These are phyloP conservation scores for Apiotrichum montevideense DNA, from an alignment of 1,284 basidiomycete genomes.

Conservation along the genomic window DNA sequence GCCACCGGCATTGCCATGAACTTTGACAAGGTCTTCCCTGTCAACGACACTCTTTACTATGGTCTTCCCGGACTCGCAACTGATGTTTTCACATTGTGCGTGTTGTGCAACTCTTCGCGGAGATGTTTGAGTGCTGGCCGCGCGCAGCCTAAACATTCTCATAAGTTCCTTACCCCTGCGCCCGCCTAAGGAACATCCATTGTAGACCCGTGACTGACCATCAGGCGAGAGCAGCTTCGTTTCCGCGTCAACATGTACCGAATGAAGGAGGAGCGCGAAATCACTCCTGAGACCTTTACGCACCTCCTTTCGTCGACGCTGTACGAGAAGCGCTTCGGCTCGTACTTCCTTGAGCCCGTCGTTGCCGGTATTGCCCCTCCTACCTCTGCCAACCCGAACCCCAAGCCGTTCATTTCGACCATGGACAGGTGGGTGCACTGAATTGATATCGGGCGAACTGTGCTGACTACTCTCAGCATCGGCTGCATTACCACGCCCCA, in stretches of 20 bases:
- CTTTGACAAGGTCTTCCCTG: constrained; percentile 71
- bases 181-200: too few relatives aligned
- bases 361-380: constrained; percentile 76
- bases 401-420: constrained; percentile 91
- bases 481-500: constrained; percentile 61
- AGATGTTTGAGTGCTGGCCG: too few relatives aligned
- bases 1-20: constrained; percentile 73
- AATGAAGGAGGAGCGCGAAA: constrained; percentile 98
- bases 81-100: constrained; percentile 85
- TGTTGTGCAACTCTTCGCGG: neutral
- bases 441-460: constrained; percentile 59
- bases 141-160: too few relatives aligned
- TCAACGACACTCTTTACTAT: constrained; percentile 87
- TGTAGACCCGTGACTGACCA: neutral
- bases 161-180: too few relatives aligned
- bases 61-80: constrained; percentile 90
- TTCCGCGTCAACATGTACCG: constrained; percentile 98
- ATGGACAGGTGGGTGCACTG: constrained; percentile 62
- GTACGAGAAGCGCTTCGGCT: constrained; percentile 92
- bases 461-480: constrained; percentile 52
- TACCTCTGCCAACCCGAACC: constrained; percentile 57
- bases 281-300: constrained; percentile 93
- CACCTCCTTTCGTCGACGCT: constrained; percentile 95
- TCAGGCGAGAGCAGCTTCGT: constrained; percentile 77
- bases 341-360: constrained; percentile 96